Percentiles rank a stretch among this genome's conserved stretches.
Evolutionary conservation across 768 basidiomycete genomes (phyloP).

Genomic region (Boletus rubescentipes): DNA sequence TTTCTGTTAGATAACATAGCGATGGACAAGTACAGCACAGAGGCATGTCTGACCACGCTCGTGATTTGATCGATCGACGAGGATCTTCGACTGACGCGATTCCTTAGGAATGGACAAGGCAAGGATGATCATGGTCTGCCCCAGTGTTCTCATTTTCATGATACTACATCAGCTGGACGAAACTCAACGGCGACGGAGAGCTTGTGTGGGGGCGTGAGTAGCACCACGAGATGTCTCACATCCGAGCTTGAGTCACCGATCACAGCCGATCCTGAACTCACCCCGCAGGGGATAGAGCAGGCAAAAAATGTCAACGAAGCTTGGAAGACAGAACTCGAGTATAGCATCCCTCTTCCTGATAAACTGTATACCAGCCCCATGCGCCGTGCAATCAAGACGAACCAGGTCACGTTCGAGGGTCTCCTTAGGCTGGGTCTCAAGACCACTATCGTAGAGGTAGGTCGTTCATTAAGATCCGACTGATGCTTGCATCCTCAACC

Average conservation of each 20-base stretch:
- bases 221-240: background rate
- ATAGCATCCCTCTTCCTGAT: conserved; percentile 49
- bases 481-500: background rate
- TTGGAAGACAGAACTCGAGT: conserved; percentile 49
- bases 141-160: background rate
- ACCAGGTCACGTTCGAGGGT: conserved; percentile 50
- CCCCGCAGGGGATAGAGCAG: conserved; percentile 54
- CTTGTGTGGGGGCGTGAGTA: conserved; percentile 73
- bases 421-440: conserved; percentile 32
- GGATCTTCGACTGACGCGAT: background rate
- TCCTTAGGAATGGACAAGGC: conserved; percentile 61
- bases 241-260: background rate
- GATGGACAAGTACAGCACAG: conserved; percentile 59
- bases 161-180: conserved; percentile 49
- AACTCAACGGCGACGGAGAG: conserved; percentile 59
- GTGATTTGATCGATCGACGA: background rate
- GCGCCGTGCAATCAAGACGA: conserved; percentile 58
- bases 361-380: conserved; percentile 63
- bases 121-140: conserved; percentile 19
- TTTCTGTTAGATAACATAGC: conserved; percentile 68
- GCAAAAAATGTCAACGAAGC: conserved; percentile 43
- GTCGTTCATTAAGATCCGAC: background rate
- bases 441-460: conserved; percentile 58
- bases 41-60: conserved; percentile 25
- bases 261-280: conserved; percentile 67